Percentiles rank a stretch among this genome's conserved stretches.
Evolutionary conservation across 805 yeast species (phyloP).

Genomic region (Metschnikowia lunata): DNA sequence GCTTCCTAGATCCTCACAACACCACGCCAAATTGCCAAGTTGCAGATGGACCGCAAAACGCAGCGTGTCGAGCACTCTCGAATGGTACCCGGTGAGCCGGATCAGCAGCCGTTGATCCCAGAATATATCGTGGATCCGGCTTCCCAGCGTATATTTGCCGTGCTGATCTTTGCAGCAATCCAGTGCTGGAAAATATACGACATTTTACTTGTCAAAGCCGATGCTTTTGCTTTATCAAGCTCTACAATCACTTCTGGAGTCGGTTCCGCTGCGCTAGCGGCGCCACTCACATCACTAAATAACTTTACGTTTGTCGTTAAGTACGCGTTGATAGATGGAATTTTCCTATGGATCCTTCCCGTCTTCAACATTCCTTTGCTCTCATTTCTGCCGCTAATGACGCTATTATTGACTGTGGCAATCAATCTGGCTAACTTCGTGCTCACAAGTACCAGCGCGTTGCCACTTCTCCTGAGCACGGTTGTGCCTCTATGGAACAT

Average conservation of each 20-base stretch:
- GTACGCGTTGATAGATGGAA: slow-evolving; percentile 69
- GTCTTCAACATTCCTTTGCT: slow-evolving; percentile 72
- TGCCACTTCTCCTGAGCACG: slow-evolving; percentile 40
- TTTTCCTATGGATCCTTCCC: slow-evolving; percentile 68
- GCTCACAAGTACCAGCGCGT: slow-evolving; percentile 46
- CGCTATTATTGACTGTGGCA: slow-evolving; percentile 44
- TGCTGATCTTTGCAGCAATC: slow-evolving; percentile 65
- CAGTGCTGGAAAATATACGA: slow-evolving; percentile 87
- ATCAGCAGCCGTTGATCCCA: slow-evolving; percentile 47
- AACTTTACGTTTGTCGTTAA: slow-evolving; percentile 60
- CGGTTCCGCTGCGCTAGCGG: not conserved
- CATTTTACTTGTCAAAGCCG: slow-evolving; percentile 52
- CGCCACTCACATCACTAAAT: slow-evolving; percentile 37
- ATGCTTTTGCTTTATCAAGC: slow-evolving; percentile 13
- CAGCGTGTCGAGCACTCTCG: no score
- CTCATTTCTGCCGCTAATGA: slow-evolving; percentile 54
- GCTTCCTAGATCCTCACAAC: no score
- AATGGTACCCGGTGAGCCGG: not conserved
- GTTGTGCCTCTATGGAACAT: slow-evolving; percentile 42
- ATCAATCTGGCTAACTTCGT: slow-evolving; percentile 51
- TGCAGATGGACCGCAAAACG: no score
- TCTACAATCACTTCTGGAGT: slow-evolving; percentile 1
- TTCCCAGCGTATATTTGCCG: slow-evolving; percentile 65
- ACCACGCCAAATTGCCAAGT: no score
- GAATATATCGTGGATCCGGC: slow-evolving; percentile 63